Evolutionary conservation across 1,284 basidiomycete species (phyloP), one percentile per base, ranked within the genome.

Genomic region (Polyporus tsugae): DNA sequence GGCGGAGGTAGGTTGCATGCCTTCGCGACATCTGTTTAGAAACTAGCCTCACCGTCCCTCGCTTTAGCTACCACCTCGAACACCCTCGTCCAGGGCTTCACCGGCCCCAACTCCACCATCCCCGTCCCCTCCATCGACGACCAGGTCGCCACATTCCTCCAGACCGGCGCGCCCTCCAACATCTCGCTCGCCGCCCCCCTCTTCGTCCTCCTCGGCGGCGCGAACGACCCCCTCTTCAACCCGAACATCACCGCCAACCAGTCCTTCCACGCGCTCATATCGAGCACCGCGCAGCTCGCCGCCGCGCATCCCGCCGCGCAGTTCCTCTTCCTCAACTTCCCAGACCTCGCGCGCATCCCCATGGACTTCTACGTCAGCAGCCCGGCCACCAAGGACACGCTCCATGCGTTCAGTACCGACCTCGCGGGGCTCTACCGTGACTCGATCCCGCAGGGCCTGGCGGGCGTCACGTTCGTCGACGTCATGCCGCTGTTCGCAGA

Each of bases 181-280:
- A 17, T 60, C 19, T 55, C 57, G 9, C 58, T 64, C 46, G 44
- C 42, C 4, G 19, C 33, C 19, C 62, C 66, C 25, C 66, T 67
- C 44, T 67, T 67, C 62, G 62, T 64, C 46, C 66, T 67, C 58
- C 25, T 60, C 17, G 66, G 62, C 44, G 66, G 66, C 46, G 57
- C 57, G 17, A 67, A 67, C 66, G 66, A 67, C 62, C 36, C 57
- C 11, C 22, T 67, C 58, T 63, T 64, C 62, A 60, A 67, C 49
- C n/a, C 38, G 25, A 64, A 53, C 66, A 22, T 64, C 19, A 61
- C 62, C 25, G 66, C 62, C 3, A 38, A 57, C 22, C 62, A 67
- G 58, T 60, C 66, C 44, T 63, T 64, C 58, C 38, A 44, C 13
- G 57, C 36, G 29, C 42, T 63, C 62, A 29, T 49, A 11, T n/a